These are phyloP conservation scores for Fallopia convolvulus DNA, from an alignment of 148 eudicot genomes.

Conservation along the genomic window DNA sequence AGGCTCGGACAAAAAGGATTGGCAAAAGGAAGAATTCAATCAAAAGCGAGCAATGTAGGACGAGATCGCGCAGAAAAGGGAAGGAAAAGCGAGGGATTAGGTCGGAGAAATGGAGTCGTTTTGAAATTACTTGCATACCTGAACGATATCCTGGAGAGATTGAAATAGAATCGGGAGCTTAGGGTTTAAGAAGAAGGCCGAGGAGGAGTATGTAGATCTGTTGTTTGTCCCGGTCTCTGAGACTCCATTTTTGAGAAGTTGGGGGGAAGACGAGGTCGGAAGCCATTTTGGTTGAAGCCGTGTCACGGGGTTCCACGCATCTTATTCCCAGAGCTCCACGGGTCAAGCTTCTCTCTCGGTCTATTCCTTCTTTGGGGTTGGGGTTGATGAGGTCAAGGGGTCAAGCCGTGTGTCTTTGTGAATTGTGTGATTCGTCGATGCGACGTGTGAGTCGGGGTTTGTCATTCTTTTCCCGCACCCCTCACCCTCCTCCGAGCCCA, in stretches of 20 bases:
- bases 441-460: not conserved
- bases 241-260: slow-evolving; percentile 4
- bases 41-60: not conserved
- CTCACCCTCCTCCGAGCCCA: too few relatives aligned
- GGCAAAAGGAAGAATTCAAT: not conserved
- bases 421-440: not conserved
- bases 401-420: not conserved
- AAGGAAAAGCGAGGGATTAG: not conserved
- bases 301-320: not conserved
- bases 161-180: not conserved
- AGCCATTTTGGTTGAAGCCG: not conserved
- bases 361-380: not conserved
- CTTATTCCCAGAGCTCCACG: slow-evolving; percentile 1
- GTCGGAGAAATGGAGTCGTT: not conserved
- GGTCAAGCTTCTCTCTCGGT: not conserved
- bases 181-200: not conserved
- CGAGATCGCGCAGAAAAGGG: not conserved
- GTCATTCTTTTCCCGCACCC: too few relatives aligned
- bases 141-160: not conserved
- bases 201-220: not conserved
- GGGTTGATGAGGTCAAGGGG: too few relatives aligned
- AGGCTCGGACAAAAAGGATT: not conserved
- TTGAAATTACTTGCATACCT: not conserved
- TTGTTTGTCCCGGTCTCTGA: slow-evolving; percentile 1
- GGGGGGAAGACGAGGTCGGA: not conserved